Evolutionary conservation across 257 asterid species (phyloP).

Genomic region (Paraleonurus japonicus): DNA sequence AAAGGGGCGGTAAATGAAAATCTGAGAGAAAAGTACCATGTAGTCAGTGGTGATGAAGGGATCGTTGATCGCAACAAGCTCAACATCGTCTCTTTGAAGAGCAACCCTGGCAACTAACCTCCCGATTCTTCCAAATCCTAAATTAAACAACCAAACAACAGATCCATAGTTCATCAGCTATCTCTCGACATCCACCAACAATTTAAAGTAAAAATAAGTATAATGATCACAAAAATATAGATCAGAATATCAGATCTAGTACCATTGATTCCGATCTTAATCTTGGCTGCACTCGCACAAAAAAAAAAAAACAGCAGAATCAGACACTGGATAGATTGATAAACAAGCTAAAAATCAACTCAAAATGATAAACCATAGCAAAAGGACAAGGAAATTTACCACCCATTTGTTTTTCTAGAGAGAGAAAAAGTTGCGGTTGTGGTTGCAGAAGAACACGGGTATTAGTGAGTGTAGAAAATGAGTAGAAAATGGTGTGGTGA

Average conservation of each 20-base stretch:
- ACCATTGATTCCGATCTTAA: constrained; percentile 81
- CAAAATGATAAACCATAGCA: neutral
- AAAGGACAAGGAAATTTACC: neutral
- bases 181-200: neutral
- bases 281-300: constrained; percentile 40
- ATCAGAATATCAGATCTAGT: constrained; percentile 25
- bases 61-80: constrained; percentile 67
- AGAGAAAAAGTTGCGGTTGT: neutral
- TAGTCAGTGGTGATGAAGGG: constrained; percentile 59
- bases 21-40: constrained; percentile 35
- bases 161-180: neutral
- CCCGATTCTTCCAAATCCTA: constrained; percentile 71
- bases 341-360: neutral
- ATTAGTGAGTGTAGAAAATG: constrained; percentile 8
- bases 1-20: neutral
- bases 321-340: neutral
- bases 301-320: neutral
- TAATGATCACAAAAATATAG: neutral
- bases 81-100: constrained; percentile 59
- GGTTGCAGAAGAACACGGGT: neutral
- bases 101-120: constrained; percentile 65
- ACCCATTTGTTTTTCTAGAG: constrained; percentile 23
- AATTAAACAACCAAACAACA: neutral
- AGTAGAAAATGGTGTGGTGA: constrained; percentile 1
- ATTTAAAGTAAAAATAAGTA: neutral